Evolutionary conservation across 2,329 filamentous ascomycete species (phyloP), one percentile per base, ranked within the genome.

Genomic region (Fusarium pseudocircinatum): DNA sequence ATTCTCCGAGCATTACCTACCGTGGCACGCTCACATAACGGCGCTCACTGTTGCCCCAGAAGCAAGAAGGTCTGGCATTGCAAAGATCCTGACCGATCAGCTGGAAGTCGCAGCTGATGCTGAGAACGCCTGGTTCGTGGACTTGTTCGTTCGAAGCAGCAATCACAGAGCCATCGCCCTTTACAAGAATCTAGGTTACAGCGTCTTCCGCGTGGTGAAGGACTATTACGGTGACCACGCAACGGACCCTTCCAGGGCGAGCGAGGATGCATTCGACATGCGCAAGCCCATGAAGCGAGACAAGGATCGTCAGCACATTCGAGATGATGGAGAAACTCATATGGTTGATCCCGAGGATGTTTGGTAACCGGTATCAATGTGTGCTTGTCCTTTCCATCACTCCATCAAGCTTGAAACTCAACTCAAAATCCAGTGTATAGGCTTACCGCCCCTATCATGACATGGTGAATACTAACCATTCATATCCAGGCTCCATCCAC

Each of bases 11-110:
- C 95, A 98, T 84, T 97, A 97, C 84, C 92, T 97, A n/a, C 96
- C 96, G n/a, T 98, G 95, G 94, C 96, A 99, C 84, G 96, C 95
- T 26, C 96, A 99, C 83, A 97, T 99, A 80, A 99, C 96, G 9
- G 96, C 96, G 40, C 87, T 99, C 58, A 98, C 96, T 1, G 94
- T 99, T 26, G 92, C 96, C 1, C 96, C 96, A 0, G 90, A 92
- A 63, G 94, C 94, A 56, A 92, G 96, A 34, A 90, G 96, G 47
- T 88, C 96, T 22, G 96, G 96, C 22, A 93, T 98, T 77, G 96
- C 96, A 57, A 94, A 93, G 67, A 92, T 93, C 50, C 87, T 99
- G 42, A 95, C 93, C 0, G 89, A 93, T 78, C 91, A 94, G 63
- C 87, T 99, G 36, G 96, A 98, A 82, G 87, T 87, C n/a, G 92